Percentiles rank a stretch among this genome's conserved stretches.
Conservation (phyloP, 2,329 filamentous ascomycete genomes). For the Penicillium psychrosexuale region DNA sequence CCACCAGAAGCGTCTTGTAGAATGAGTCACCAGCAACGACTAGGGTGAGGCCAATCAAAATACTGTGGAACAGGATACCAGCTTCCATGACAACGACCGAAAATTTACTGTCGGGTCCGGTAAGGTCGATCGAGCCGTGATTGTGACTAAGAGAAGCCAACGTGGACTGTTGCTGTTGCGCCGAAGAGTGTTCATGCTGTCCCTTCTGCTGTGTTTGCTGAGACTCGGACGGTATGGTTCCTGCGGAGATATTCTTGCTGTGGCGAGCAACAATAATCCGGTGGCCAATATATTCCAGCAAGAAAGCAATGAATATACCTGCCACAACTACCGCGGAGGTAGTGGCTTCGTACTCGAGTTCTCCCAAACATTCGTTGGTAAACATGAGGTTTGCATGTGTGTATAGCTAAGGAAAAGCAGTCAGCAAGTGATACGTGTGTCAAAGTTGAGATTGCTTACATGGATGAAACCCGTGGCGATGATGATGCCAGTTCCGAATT, state of each 20-base stretch:
- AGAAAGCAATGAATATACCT: slow-evolving; percentile 68
- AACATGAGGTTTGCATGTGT: slow-evolving; percentile 74
- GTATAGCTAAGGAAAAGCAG: slow-evolving; percentile 54
- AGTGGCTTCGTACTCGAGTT: slow-evolving; percentile 65
- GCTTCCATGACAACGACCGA: slow-evolving; percentile 68
- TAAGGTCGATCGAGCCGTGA: slow-evolving; percentile 32
- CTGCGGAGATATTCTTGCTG: slow-evolving; percentile 7
- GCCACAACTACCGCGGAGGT: slow-evolving; percentile 71
- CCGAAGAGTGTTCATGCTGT: neutral
- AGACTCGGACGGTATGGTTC: slow-evolving; percentile 9
- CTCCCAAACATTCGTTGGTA: slow-evolving; percentile 63
- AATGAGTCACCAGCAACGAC: slow-evolving; percentile 51
- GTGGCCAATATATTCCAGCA: slow-evolving; percentile 66
- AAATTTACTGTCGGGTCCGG: slow-evolving; percentile 49
- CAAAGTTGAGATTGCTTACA: slow-evolving; percentile 22
- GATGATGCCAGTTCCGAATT: slow-evolving; percentile 47
- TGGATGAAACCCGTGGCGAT: slow-evolving; percentile 42
- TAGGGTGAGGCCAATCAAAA: slow-evolving; percentile 51
- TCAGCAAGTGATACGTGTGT: neutral
- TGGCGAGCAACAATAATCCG: slow-evolving; percentile 49
- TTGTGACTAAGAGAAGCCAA: slow-evolving; percentile 33
- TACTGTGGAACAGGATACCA: slow-evolving; percentile 70
- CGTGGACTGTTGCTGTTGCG: slow-evolving; percentile 6
- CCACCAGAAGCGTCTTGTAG: slow-evolving; percentile 54
- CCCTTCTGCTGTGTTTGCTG: slow-evolving; percentile 5